Percentiles rank a stretch among this genome's conserved stretches.
phyloP scores from a whole-genome alignment of 768 basidiomycete species.

The Amanita thiersii region DNA sequence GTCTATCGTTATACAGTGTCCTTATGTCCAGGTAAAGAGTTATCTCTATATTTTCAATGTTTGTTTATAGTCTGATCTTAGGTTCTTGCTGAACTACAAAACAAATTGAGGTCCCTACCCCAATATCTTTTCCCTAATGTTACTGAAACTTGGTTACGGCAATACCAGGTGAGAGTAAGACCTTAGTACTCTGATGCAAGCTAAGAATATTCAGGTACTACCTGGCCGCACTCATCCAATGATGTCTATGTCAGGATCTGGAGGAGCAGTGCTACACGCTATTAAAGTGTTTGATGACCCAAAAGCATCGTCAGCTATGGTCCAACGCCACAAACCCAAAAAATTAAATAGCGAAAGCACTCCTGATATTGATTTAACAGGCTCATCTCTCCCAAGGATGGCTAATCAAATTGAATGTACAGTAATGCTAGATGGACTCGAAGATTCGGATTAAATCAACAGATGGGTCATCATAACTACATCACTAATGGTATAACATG shows the following conservation, averaged over 20 bases:
- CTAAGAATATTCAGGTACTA: slow-evolving; percentile 43
- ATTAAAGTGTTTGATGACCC: slow-evolving; percentile 80
- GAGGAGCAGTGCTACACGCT: slow-evolving; percentile 79
- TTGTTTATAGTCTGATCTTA: slow-evolving; percentile 18
- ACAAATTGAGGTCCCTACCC: slow-evolving; percentile 55
- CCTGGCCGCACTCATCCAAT: slow-evolving; percentile 94
- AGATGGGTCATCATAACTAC: not conserved
- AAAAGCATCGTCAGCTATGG: slow-evolving; percentile 42
- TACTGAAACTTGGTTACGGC: slow-evolving; percentile 80
- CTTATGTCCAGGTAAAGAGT: slow-evolving; percentile 61
- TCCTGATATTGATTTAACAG: too few species aligned
- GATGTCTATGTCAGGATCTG: slow-evolving; percentile 86
- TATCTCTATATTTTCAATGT: not conserved
- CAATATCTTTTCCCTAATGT: slow-evolving; percentile 71
- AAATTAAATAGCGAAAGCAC: slow-evolving; percentile 20
- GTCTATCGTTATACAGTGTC: slow-evolving; percentile 81
- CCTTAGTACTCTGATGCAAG: not conserved
- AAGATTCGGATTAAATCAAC: not conserved
- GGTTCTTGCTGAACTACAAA: slow-evolving; percentile 74
- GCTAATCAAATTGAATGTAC: not conserved
- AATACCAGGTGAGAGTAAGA: slow-evolving; percentile 63
- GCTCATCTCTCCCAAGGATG: too few species aligned
- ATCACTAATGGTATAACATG: slow-evolving; percentile 1
- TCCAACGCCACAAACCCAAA: slow-evolving; percentile 36
- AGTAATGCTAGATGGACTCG: not conserved